Evolutionary conservation across 108 stramenopile genomes (phyloP).

Genomic region (Cyclotella atomus): DNA sequence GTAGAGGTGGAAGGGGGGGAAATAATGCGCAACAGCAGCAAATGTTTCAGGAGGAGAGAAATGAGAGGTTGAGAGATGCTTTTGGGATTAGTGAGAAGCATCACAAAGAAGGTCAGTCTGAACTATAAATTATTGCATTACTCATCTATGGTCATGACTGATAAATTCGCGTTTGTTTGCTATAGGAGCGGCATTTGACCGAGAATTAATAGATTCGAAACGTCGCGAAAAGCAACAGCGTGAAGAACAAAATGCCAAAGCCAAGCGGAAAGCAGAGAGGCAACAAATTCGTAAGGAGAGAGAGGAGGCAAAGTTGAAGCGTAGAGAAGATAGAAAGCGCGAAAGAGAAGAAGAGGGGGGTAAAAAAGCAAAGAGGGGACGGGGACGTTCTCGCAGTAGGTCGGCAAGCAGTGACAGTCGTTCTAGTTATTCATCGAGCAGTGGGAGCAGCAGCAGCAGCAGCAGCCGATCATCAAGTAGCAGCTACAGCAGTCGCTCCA

Average conservation of each 20-base stretch:
- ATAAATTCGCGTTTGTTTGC: neutral
- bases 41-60: constrained; percentile 46
- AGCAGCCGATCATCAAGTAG: constrained; percentile 47
- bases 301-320: constrained; percentile 27
- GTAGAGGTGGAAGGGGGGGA: constrained; percentile 25
- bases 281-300: constrained; percentile 49
- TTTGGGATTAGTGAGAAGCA: constrained; percentile 63
- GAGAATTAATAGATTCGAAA: constrained; percentile 72
- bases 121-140: too few species aligned
- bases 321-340: constrained; percentile 16
- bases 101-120: constrained; percentile 61
- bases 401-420: constrained; percentile 36
- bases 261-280: constrained; percentile 50
- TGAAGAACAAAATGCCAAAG: constrained; percentile 52
- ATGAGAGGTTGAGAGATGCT: constrained; percentile 66
- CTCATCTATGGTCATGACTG: neutral
- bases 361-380: constrained; percentile 16
- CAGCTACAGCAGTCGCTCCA: constrained; percentile 29
- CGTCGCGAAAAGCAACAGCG: constrained; percentile 53
- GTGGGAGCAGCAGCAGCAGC: constrained; percentile 40
- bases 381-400: constrained; percentile 24
- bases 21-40: constrained; percentile 42
- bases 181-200: constrained; percentile 75
- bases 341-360: constrained; percentile 27
- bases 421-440: constrained; percentile 22